Percentiles rank a stretch among this genome's conserved stretches.
Evolutionary conservation across 768 basidiomycete genomes (phyloP).

Genomic region (Pholiota conissans): DNA sequence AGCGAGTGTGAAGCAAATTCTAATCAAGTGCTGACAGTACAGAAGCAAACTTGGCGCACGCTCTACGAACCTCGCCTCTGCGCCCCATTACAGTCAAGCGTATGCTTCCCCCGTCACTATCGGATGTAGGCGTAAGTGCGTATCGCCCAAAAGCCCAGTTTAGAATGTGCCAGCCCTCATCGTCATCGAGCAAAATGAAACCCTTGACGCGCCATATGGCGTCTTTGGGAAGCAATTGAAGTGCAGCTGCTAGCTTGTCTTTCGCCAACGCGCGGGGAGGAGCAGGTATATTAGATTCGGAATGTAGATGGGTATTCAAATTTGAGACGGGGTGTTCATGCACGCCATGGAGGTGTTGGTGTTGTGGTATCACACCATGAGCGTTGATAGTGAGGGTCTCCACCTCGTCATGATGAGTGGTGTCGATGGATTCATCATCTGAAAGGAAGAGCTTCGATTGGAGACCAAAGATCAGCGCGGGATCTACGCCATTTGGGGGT

Average conservation of each 20-base stretch:
- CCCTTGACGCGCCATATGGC: conserved; percentile 85
- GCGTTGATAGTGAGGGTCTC: conserved; percentile 70
- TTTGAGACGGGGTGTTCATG: background rate
- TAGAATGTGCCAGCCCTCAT: conserved; percentile 48
- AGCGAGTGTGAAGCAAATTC: too few species aligned
- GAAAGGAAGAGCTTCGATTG: conserved; percentile 75
- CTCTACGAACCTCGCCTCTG: conserved; percentile 70
- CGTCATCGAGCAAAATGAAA: conserved; percentile 57
- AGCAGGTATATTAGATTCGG: background rate
- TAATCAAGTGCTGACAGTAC: conserved; percentile 17
- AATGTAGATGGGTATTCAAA: too few species aligned
- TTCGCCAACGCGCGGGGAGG: conserved; percentile 30
- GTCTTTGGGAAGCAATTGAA: conserved; percentile 62
- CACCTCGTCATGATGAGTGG: conserved; percentile 76
- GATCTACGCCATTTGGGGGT: conserved; percentile 67
- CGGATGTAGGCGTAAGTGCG: conserved; percentile 48
- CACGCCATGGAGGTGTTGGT: conserved; percentile 1
- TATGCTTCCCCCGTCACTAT: conserved; percentile 35
- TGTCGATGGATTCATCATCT: conserved; percentile 15
- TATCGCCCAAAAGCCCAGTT: conserved; percentile 96
- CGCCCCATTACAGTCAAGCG: conserved; percentile 91
- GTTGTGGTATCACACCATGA: conserved; percentile 27
- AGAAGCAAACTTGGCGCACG: conserved; percentile 54
- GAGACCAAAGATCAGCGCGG: conserved; percentile 83
- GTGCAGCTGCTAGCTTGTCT: conserved; percentile 42